A percentile compares a stretch with the other conserved stretches of the same genome.
Conservation (phyloP, 768 basidiomycete species). For the Boletellus sp. region DNA sequence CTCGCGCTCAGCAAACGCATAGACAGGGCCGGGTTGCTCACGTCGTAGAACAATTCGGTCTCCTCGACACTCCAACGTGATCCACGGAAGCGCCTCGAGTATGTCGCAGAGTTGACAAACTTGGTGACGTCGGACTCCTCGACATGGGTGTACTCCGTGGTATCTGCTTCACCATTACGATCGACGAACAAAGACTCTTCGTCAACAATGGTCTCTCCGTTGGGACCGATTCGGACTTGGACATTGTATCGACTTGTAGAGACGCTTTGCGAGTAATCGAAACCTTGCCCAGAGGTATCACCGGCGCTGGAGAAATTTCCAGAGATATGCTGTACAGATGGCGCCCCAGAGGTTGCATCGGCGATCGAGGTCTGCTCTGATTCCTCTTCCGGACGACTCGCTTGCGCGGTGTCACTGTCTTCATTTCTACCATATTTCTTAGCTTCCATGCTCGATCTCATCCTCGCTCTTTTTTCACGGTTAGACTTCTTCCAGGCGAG, state of each 20-base stretch:
- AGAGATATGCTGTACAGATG: slow-evolving; percentile 17
- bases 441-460: slow-evolving; percentile 62
- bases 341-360: slow-evolving; percentile 2
- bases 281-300: slow-evolving; percentile 54
- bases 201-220: slow-evolving; percentile 83
- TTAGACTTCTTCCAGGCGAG: slow-evolving; percentile 68
- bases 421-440: slow-evolving; percentile 69
- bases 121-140: slow-evolving; percentile 80
- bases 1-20: slow-evolving; percentile 7
- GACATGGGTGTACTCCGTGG: slow-evolving; percentile 69
- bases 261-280: slow-evolving; percentile 66
- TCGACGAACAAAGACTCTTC: slow-evolving; percentile 82
- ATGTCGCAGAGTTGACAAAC: slow-evolving; percentile 81
- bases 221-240: slow-evolving; percentile 83
- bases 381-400: slow-evolving; percentile 7
- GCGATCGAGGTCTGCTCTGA: slow-evolving; percentile 4
- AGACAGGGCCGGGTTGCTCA: slow-evolving; percentile 34
- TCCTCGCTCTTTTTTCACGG: slow-evolving; percentile 60
- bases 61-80: slow-evolving; percentile 89
- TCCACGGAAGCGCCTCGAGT: slow-evolving; percentile 75
- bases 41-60: slow-evolving; percentile 84
- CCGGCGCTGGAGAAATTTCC: slow-evolving; percentile 18
- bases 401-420: slow-evolving; percentile 38
- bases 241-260: slow-evolving; percentile 73
- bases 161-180: slow-evolving; percentile 62